Evolutionary conservation across 1,284 basidiomycete genomes (phyloP).

Genomic region (Pholiota adiposa): DNA sequence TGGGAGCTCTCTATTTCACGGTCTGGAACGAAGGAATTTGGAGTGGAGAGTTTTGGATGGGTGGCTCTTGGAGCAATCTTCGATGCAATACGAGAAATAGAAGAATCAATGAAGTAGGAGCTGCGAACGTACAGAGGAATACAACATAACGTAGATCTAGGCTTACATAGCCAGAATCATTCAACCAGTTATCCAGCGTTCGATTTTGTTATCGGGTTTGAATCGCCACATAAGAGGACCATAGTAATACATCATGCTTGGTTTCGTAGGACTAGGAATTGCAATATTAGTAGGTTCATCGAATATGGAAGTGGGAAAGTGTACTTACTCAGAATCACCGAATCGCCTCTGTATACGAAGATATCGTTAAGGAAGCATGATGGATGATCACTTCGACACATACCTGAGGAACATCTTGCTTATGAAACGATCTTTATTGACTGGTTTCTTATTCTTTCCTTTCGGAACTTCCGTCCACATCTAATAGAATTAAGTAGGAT

Average conservation of each 20-base stretch:
- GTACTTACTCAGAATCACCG: conserved; percentile 90
- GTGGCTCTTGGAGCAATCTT: conserved; percentile 60
- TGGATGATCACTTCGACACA: conserved; percentile 26
- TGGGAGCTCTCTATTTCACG: conserved; percentile 45
- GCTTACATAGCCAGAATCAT: neutral
- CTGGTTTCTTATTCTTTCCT: conserved; percentile 97
- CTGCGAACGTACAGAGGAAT: conserved; percentile 2
- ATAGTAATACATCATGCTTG: conserved; percentile 59
- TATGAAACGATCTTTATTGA: conserved; percentile 99
- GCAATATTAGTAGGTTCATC: conserved; percentile 8
- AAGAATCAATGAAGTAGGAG: conserved; percentile 27
- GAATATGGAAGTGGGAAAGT: neutral
- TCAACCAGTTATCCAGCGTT: neutral
- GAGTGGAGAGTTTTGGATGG: conserved; percentile 65
- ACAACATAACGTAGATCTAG: conserved; percentile 3
- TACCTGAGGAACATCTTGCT: conserved; percentile 96
- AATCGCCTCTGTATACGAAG: conserved; percentile 73
- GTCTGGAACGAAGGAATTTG: conserved; percentile 46
- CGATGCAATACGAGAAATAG: conserved; percentile 43
- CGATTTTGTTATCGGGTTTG: neutral
- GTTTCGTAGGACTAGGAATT: conserved; percentile 78
- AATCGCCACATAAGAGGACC: neutral
- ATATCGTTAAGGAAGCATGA: neutral
- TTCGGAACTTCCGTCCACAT: conserved; percentile 99
- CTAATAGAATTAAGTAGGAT: conserved; percentile 43